Base-by-base conservation (phyloP, 73 alveolate species). In the Vitrella brassicaformis region DNA sequence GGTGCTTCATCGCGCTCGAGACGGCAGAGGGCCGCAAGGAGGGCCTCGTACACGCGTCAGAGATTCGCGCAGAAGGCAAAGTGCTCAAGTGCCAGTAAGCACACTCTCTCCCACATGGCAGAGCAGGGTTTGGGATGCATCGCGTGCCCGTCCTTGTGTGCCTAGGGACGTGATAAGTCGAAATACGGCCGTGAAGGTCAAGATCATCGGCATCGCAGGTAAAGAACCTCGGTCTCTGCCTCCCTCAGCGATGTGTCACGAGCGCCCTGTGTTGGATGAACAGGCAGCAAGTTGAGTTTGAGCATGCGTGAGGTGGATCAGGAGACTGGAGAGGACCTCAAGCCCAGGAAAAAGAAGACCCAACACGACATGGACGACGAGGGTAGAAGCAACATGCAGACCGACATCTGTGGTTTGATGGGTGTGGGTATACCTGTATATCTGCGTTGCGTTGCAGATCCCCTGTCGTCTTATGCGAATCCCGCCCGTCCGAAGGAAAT, bases 11-110 rank as follows among this genome's bases (percentile, higher is more conserved):
- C 31, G 68, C 84, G 77, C 47, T 77, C 72, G 77, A 68, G 67
- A 69, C 84, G 45, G 27, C 84, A 27, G 84, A 77, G 46, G 82
- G 82, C 47, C 26, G 82, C 46, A 25, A 75, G 30, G 84, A 77
- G 68, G 84, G 84, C 31, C 30, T 77, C 73, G 77, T 71, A 30
- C 84, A 77, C 84, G 68, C 69, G 72, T 68, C 70, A 72, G 84
- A 77, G 70, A 69, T 77, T 72, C 31, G 72, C 28, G 71, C 68
- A 78, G 84, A 77, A 78, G 25, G 81, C 29, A 25, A 25, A 22
- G 30, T 22, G 69, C 25, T 22, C 29, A 56, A n/a, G 65, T 19
- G 9, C 65, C n/a, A n/a, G 19, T 45, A 9, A 45, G 25, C 9
- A 45, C 25, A 45, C 19, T 45, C 65, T 19, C 9, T 45, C 65